These are phyloP conservation scores for Bombardia bombarda DNA, from an alignment of 495 filamentous ascomycete genomes.

Conservation along the genomic window DNA sequence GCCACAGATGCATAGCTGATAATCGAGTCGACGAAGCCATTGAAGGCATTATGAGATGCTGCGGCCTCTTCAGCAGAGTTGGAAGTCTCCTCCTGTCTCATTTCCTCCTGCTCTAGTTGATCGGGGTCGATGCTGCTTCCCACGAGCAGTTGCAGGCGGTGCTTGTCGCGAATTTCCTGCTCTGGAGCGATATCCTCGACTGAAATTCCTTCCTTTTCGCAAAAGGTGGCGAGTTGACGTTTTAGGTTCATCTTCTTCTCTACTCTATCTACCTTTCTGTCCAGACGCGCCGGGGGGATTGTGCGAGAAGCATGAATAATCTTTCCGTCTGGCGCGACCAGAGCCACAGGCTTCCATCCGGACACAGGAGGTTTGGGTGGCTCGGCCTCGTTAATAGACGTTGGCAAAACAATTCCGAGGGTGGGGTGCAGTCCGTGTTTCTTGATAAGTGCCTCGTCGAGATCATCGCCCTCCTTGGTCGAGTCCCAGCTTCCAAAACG, in stretches of 20 bases:
- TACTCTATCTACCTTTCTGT: slow-evolving; percentile 15
- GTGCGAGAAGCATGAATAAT: slow-evolving; percentile 34
- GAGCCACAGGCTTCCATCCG: slow-evolving; percentile 28
- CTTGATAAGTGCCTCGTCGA: slow-evolving; percentile 33
- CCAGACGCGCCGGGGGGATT: slow-evolving; percentile 23
- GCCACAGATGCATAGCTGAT: no score
- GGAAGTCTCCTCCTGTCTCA: neutral
- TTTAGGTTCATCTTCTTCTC: slow-evolving; percentile 12
- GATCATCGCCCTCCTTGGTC: slow-evolving; percentile 28
- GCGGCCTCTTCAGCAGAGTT: slow-evolving; percentile 2
- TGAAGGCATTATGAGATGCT: no score
- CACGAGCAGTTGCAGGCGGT: slow-evolving; percentile 16
- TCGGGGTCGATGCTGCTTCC: slow-evolving; percentile 22
- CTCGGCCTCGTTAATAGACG: slow-evolving; percentile 30
- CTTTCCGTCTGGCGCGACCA: slow-evolving; percentile 24
- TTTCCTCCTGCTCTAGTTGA: slow-evolving; percentile 2
- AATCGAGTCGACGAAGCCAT: no score
- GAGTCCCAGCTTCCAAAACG: slow-evolving; percentile 33
- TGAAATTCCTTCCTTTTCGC: slow-evolving; percentile 25
- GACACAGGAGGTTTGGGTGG: slow-evolving; percentile 19
- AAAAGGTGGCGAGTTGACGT: slow-evolving; percentile 14
- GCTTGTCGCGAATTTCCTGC: slow-evolving; percentile 21
- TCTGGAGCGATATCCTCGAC: slow-evolving; percentile 26
- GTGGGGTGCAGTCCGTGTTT: slow-evolving; percentile 36
- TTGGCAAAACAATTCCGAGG: slow-evolving; percentile 31